A percentile compares a stretch with the other conserved stretches of the same genome.
phyloP scores from a whole-genome alignment of 2,329 filamentous ascomycete species.

The Penicillium brevicompactum region DNA sequence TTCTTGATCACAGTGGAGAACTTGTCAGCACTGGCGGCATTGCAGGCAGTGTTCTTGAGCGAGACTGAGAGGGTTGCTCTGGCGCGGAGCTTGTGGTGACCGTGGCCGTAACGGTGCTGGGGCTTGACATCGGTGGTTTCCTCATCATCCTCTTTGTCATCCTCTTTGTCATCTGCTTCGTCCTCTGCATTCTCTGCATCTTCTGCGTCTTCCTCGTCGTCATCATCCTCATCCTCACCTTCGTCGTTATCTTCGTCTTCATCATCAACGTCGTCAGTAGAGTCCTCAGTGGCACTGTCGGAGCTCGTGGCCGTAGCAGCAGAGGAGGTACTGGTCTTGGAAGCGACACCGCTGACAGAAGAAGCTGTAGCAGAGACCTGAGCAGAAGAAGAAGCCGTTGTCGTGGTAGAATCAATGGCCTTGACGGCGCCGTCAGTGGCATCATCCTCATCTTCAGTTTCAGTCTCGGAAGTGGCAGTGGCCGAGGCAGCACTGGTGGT shows the following conservation, averaged over 20 bases:
- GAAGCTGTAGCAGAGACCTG: background rate
- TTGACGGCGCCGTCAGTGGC: background rate
- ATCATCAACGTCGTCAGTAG: constrained; percentile 43
- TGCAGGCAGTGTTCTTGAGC: constrained; percentile 50
- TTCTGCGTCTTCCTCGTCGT: background rate
- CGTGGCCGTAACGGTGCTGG: background rate
- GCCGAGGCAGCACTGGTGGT: background rate
- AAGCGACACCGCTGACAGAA: background rate
- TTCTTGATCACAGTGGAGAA: constrained; percentile 70
- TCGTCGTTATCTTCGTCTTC: constrained; percentile 27
- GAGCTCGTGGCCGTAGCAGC: background rate
- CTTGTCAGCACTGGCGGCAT: constrained; percentile 46
- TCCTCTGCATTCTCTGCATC: background rate
- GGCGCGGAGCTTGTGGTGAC: constrained; percentile 1
- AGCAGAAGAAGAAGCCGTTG: background rate
- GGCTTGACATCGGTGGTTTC: background rate
- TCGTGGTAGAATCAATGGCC: background rate
- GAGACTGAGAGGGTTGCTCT: background rate
- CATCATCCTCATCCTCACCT: background rate
- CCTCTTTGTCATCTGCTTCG: background rate
- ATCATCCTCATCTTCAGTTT: background rate
- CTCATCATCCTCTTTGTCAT: background rate
- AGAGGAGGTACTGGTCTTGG: background rate
- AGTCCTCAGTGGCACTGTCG: background rate
- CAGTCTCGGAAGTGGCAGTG: background rate